phyloP scores from a whole-genome alignment of 2,329 filamentous ascomycete species.

The Epichloe scottii region DNA sequence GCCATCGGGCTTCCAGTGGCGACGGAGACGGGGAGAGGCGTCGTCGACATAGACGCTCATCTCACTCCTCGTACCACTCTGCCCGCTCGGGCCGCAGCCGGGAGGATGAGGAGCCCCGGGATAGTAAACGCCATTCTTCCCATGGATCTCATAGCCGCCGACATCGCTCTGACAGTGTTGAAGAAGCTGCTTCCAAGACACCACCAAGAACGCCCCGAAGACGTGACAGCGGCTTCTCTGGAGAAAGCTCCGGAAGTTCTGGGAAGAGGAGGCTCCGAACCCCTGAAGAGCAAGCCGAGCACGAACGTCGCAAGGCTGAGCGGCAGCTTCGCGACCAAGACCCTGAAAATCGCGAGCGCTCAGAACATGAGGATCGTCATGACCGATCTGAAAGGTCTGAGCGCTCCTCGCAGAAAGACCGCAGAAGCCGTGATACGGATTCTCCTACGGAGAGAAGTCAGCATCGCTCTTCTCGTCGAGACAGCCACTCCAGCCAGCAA shows the following conservation, averaged over 20 bases:
- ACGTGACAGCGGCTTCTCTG: constrained; percentile 33
- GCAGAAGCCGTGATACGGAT: constrained; percentile 23
- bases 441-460: constrained; percentile 15
- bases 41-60: constrained; percentile 25
- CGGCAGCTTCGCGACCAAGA: constrained; percentile 21
- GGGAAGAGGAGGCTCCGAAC: constrained; percentile 25
- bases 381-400: constrained; percentile 9
- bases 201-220: constrained; percentile 28
- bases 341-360: constrained; percentile 14
- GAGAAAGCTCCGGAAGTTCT: constrained; percentile 25
- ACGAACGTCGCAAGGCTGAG: constrained; percentile 37
- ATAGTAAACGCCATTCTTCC: constrained; percentile 17
- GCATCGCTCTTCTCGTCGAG: constrained; percentile 29
- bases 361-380: constrained; percentile 13
- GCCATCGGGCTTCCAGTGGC: constrained; percentile 21
- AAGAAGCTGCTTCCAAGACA: constrained; percentile 21
- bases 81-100: constrained; percentile 18
- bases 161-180: constrained; percentile 25
- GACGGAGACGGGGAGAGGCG: constrained; percentile 28
- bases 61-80: constrained; percentile 18
- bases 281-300: constrained; percentile 35
- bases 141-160: constrained; percentile 18
- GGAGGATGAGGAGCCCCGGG: constrained; percentile 19
- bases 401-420: constrained; percentile 8
- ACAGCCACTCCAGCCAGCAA: constrained; percentile 26